A percentile compares a stretch with the other conserved stretches of the same genome.
These are phyloP conservation scores for Saturnispora hagleri DNA, from an alignment of 805 yeast genomes.

Conservation along the genomic window DNA sequence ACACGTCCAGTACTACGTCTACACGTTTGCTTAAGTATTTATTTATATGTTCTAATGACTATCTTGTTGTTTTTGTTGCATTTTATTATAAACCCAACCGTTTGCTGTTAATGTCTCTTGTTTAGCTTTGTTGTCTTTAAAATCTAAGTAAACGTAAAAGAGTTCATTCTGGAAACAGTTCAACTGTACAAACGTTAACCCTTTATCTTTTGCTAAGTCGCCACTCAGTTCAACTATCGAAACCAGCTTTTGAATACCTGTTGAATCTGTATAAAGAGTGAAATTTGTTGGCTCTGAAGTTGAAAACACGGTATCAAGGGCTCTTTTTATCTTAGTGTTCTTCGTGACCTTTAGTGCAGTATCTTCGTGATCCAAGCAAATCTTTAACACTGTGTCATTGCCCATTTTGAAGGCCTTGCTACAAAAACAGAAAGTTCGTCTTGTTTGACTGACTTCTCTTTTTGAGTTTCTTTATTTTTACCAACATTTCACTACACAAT, in stretches of 20 bases:
- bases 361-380: neutral
- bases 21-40: conserved; percentile 5
- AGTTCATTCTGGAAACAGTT: neutral
- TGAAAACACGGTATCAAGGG: conserved; percentile 1
- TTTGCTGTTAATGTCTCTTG: neutral
- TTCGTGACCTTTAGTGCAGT: neutral
- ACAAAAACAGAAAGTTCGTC: neutral
- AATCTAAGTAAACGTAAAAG: conserved; percentile 2
- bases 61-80: neutral
- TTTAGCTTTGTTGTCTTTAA: neutral
- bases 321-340: conserved; percentile 1
- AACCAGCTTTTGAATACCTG: conserved; percentile 5
- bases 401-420: neutral
- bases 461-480: neutral
- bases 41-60: neutral
- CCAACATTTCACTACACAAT: neutral
- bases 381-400: neutral
- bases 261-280: neutral
- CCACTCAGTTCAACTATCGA: conserved; percentile 2
- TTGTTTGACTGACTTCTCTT: neutral
- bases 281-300: neutral
- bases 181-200: neutral
- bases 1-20: conserved; percentile 34
- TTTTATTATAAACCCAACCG: conserved; percentile 3
- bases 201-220: neutral